Base-by-base conservation (phyloP, 495 filamentous ascomycete species). In the Jackrogersella multiformis region DNA sequence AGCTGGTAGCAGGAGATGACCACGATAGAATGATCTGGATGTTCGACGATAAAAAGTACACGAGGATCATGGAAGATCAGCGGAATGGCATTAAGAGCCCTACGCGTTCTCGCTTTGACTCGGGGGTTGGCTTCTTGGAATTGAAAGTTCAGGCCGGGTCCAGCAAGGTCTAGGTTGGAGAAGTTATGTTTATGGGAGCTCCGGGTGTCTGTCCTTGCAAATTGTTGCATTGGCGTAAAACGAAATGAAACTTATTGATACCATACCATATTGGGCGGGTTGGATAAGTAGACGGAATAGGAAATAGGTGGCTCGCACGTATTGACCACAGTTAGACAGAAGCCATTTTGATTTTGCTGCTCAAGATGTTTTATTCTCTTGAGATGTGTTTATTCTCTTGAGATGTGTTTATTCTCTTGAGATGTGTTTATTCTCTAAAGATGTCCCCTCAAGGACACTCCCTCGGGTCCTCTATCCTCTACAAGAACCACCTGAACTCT, bases 401-500 rank as follows among this genome's bases (percentile, higher is more conserved):
- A 57, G 13, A n/a, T 34, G 12, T n/a, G n/a, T n/a, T n/a, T n/a
- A n/a, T n/a, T n/a, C n/a, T n/a, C 9, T 30, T 21, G 15, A 34
- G 26, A 21, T 21, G 30, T 28, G n/a, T 34, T 12, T 1, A 9
- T 21, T 9, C 7, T 23, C 32, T 34, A 6, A 7, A 57, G 13
- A n/a, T 34, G 12, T n/a, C n/a, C n/a, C n/a, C n/a, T n/a, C n/a
- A n/a, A n/a, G n/a, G n/a, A n/a, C n/a, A n/a, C n/a, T n/a, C n/a
- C n/a, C n/a, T n/a, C 30, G 10, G 0, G 1, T 8, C 28, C 1
- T 26, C 1, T 15, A 24, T 24, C 13, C 1, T 36, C 45, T 73
- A 84, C 49, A 84, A 79, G 71, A 92, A 91, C 91, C 90, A 94
- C 35, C 90, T 82, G 67, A 92, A 93, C 60, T 89, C 87, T 7